Base-by-base conservation (phyloP, 1,284 basidiomycete genomes). In the Ceratobasidium sp. region DNA sequence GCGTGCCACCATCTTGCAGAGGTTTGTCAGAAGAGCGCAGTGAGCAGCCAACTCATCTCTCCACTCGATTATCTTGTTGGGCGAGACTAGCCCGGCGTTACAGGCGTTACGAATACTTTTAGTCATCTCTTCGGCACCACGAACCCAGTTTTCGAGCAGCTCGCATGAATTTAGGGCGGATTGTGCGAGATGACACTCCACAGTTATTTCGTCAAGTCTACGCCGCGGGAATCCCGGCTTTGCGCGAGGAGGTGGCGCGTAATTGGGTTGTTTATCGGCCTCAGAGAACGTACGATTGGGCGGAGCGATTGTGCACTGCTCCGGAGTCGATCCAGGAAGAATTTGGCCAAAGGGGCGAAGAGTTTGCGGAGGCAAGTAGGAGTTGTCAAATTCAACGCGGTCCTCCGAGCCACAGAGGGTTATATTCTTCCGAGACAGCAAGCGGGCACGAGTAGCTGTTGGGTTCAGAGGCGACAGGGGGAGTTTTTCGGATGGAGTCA, bases 341-440 rank as follows among this genome's bases (percentile, higher is more conserved):
- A 71, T 56, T 28, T 53, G 10, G 18, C 53, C 69, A 26, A 71
- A 71, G 33, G 69, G 53, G 10, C 69, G 69, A 20, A 71, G 40
- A 44, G 69, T 33, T 12, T 55, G 69, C 13, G 26, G 69, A 44
- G 69, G 69, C 26, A 28, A 33, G 42, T 28, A 40, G 33, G 40
- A 63, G 33, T 18, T 26, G 9, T 33, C 60, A 12, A 53, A 33
- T 42, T n/a, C 28, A 56, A 40, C 33, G 18, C 42, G 23, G 33
- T 53, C 39, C 26, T 33, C 33, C 4, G 46, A 70, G 7, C 68
- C 53, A 39, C 18, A 15, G 20, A 58, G 68, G 20, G 68, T 40
- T 70, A 40, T 40, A 13, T 56, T 70, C 23, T 20, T 51, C 5
- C 68, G 68, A 58, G 33, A 33, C 15, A 33, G 53, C 51, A 70